Evolutionary conservation across 1,284 basidiomycete species (phyloP), one percentile per base, ranked within the genome.

Genomic region (Rhizoctonia solani): DNA sequence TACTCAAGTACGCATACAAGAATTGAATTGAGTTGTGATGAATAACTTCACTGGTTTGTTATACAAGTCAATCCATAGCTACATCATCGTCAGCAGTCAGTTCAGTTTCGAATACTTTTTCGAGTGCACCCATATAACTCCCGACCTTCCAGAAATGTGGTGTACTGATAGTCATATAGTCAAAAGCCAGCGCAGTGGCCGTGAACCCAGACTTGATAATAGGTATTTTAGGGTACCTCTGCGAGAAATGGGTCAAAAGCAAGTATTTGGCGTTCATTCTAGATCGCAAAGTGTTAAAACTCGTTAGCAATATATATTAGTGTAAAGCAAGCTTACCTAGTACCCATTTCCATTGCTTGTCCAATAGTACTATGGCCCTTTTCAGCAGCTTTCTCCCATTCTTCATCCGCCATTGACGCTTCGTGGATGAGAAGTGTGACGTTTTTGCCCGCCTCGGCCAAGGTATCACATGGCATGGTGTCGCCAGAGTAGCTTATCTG

Each of bases 241-340:
- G 92, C 11, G 94, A 97, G 77, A 98, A 98, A 77, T 98, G 95
- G 1, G 95, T 98, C 25, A 98, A 83, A 37, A 98, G 82, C 25
- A 93, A 81, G 71, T 93, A 87, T 67, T 86, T 79, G 0, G 93
- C 94, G 5, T 83, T 81, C 93, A 96, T 95, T 71, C 90, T 93
- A 72, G 32, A 13, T 42, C 21, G 41, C 27, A 30, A 50, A 34
- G 16, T 6, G 58, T 27, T 23, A 19, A 55, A 21, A 37, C 25
- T 29, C 16, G 37, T 27, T n/a, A 42, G 34, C 9, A 23, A 29
- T n/a, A 11, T 25, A 54, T 55, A 3, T 30, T 23, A 29, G n/a
- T 19, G 4, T 6, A 32, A 23, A 32, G 6, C 19, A 39, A 49
- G 39, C 84, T 44, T 70, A 90, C 91, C 81, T 80, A 73, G 78